Evolutionary conservation across 768 basidiomycete species (phyloP), one percentile per base, ranked within the genome.

Genomic region (Naganishia onofrii): DNA sequence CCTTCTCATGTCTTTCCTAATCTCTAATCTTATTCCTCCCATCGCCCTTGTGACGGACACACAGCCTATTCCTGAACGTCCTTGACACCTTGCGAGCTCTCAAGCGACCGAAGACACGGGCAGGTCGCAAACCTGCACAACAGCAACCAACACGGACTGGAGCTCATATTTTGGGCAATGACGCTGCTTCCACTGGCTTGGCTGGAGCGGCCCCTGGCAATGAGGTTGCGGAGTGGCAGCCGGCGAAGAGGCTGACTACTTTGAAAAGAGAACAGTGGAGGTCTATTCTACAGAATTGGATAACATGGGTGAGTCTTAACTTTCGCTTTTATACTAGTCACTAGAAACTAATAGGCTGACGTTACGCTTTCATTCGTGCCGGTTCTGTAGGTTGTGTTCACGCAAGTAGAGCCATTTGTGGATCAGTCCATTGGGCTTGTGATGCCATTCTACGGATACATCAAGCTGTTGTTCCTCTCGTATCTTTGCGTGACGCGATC

Each of bases 201-300:
- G 29, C 38, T 5, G 38, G 60, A 23, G n/a, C 57, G 15, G 4
- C 19, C 21, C 2, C 10, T 6, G 57, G 57, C 21, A 38, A 58
- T 15, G 57, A 42, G 28, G 32, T 51, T 51, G n/a, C 48, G 13
- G 57, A 6, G 28, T 63, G 60, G 60, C 60, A 63, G 42, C 60
- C 60, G 7, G 21, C 38, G 8, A 63, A 63, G 60, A n/a, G 60
- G 42, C 17, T 63, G 36, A 29, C 31, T 9, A 21, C 36, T 13
- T 38, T 63, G 38, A 63, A 63, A 26, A 13, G 60, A 23, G 60
- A 63, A n/a, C 28, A 63, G 13, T 63, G 60, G 60, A 42, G 60
- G n/a, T 38, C 38, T 26, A 17, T 63, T 26, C 42, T 63, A 26
- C 60, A 63, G 60, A 63, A 63, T 28, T 63, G 60, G 60, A 44